phyloP scores from a whole-genome alignment of 108 stramenopile genomes.

The Discostella pseudostelligera region DNA sequence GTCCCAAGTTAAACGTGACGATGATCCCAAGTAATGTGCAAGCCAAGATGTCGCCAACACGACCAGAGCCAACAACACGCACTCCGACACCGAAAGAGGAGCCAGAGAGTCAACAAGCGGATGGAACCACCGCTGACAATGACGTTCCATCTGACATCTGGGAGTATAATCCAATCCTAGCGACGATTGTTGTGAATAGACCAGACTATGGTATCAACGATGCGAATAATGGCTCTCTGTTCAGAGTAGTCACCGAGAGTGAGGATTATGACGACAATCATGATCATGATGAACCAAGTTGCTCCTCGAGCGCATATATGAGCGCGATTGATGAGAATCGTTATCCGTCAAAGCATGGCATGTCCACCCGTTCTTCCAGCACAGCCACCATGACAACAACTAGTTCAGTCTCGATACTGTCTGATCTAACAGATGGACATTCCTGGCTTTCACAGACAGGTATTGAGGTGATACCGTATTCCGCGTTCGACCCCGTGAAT shows the following conservation, averaged over 20 bases:
- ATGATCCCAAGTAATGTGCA: not conserved
- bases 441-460: conserved; percentile 8
- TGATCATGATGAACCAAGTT: not conserved
- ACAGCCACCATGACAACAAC: not conserved
- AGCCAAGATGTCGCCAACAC: not conserved
- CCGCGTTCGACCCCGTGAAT: not conserved
- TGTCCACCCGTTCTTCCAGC: not conserved
- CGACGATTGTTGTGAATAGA: not conserved
- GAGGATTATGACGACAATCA: not conserved
- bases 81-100: not conserved
- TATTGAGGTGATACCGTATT: conserved; percentile 1
- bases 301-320: conserved; percentile 23
- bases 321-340: not conserved
- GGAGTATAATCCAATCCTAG: conserved; percentile 1
- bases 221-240: not conserved
- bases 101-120: not conserved
- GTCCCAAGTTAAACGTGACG: not conserved
- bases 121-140: not conserved
- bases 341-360: not conserved
- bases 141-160: not conserved
- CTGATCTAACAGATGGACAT: conserved; percentile 8
- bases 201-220: conserved; percentile 1
- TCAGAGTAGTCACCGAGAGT: not conserved
- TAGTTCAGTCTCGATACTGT: not conserved
- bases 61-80: no score